Percentiles rank a stretch among this genome's conserved stretches.
These are phyloP conservation scores for Penicillium daleae DNA, from an alignment of 495 filamentous ascomycete species.

Conservation along the genomic window DNA sequence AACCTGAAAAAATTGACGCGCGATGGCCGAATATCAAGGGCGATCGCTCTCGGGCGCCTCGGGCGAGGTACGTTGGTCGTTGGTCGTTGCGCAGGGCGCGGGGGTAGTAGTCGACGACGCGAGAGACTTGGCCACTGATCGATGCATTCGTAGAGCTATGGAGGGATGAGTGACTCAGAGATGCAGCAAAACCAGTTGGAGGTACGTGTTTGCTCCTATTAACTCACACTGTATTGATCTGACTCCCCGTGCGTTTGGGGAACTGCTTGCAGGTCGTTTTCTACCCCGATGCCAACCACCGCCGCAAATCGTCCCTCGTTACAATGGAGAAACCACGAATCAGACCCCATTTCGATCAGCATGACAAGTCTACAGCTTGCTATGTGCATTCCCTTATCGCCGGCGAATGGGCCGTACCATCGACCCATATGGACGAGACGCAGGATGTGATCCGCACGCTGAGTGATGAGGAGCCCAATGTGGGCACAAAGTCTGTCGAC, in stretches of 20 bases:
- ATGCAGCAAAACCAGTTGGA: slow-evolving; percentile 53
- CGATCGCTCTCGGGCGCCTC: slow-evolving; percentile 19
- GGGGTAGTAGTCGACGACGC: background rate
- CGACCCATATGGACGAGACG: slow-evolving; percentile 29
- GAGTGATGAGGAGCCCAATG: slow-evolving; percentile 26
- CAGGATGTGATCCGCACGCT: slow-evolving; percentile 34
- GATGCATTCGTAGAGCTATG: slow-evolving; percentile 33
- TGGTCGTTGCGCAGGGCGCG: background rate
- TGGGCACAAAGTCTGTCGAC: slow-evolving; percentile 20
- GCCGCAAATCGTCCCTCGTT: slow-evolving; percentile 84
- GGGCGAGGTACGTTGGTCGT: slow-evolving; percentile 29
- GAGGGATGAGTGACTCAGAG: slow-evolving; percentile 47
- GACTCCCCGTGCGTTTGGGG: background rate
- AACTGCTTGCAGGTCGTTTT: slow-evolving; percentile 66
- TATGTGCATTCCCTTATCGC: slow-evolving; percentile 84
- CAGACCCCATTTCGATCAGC: slow-evolving; percentile 39
- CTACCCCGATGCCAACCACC: slow-evolving; percentile 68
- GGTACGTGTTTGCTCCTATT: too few relatives aligned
- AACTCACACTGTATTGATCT: too few relatives aligned
- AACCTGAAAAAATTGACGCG: slow-evolving; percentile 12
- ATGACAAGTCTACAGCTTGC: slow-evolving; percentile 66
- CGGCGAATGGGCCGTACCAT: slow-evolving; percentile 42
- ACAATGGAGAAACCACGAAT: slow-evolving; percentile 53
- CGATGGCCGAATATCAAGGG: slow-evolving; percentile 24
- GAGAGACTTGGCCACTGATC: slow-evolving; percentile 20